A percentile compares a stretch with the other conserved stretches of the same genome.
phyloP scores from a whole-genome alignment of 768 basidiomycete species.

The Crassisporium funariophilum region DNA sequence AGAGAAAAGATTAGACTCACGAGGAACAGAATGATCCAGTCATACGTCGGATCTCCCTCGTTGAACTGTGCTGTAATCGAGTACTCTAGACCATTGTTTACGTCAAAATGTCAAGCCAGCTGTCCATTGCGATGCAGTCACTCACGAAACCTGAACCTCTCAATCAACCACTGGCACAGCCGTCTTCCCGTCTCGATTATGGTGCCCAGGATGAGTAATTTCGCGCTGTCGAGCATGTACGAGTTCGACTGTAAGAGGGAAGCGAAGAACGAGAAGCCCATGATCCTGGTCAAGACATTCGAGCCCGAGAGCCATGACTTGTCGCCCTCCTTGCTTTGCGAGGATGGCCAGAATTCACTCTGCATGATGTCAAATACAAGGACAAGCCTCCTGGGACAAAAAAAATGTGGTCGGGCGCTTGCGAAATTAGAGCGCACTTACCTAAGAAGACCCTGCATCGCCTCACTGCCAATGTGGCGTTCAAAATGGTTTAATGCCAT shows the following conservation, averaged over 20 bases:
- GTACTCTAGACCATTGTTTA: too few relatives aligned
- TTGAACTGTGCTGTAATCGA: constrained; percentile 39
- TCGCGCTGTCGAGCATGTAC: constrained; percentile 17
- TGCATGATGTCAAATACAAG: too few relatives aligned
- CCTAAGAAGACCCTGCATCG: neutral
- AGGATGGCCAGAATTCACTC: neutral
- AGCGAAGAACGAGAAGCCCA: constrained; percentile 40
- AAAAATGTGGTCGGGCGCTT: neutral
- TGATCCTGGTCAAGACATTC: constrained; percentile 21
- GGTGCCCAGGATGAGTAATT: constrained; percentile 33
- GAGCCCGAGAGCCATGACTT: constrained; percentile 6
- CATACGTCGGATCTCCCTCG: constrained; percentile 41
- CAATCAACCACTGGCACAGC: constrained; percentile 37
- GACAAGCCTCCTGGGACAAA: too few relatives aligned
- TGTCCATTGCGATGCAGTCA: too few relatives aligned
- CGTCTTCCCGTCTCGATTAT: constrained; percentile 40
- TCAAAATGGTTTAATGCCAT: neutral
- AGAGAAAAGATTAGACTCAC: constrained; percentile 21
- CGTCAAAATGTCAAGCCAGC: neutral
- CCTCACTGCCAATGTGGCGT: neutral
- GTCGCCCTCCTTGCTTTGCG: neutral
- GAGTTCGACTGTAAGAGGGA: constrained; percentile 22
- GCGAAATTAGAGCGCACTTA: neutral
- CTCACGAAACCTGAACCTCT: constrained; percentile 31
- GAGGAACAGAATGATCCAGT: constrained; percentile 43